Base-by-base conservation (phyloP, 306 rosid genomes). In the Cucumis cinereus region DNA sequence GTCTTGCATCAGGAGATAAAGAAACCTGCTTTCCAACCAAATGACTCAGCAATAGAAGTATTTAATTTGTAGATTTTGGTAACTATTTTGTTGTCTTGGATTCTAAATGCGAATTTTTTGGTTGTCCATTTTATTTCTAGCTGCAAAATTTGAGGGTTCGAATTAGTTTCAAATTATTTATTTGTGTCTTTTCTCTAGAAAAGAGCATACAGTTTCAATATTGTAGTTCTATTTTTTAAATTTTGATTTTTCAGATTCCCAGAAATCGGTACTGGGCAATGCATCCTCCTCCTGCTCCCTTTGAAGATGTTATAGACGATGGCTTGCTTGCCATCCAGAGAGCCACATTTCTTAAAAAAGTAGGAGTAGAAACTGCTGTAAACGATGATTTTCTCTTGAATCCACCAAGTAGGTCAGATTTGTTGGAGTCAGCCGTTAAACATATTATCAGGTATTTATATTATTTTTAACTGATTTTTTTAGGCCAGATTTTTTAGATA, bases 231-330 rank as follows among this genome's bases (percentile, higher is more conserved):
- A 79, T 74, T 56, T 73, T 81, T 81, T 86, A 86, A 81, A 81
- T 80, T 85, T 81, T 43, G 66, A 76, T 80, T 82, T 86, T 81
- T 86, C 63, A 94, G 98, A 97, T 91, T 86, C 97, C 98, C 72
- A 88, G 98, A 87, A 91, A 90, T 79, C 87, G 96, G 54, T 94
- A 94, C 83, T 94, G 98, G 98, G 97, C 96, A 82, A 86, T 94
- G 95, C 98, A 94, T 91, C 98, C 98, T 59, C 98, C 98, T 49
- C 98, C 98, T 43, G 89, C 91, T 35, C 96, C 97, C 79, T 91
- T 94, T 83, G 98, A 91, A 90, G 96, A 91, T 84, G 97, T 94
- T 74, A 88, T 94, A 50, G 98, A 90, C 84, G 95, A 90, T 69
- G 98, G 98, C 71, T 84, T 94, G 82, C 77, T 79, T 92, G 88